Percentiles rank a stretch among this genome's conserved stretches.
Conservation (phyloP, 2,329 filamentous ascomycete genomes). For the Davidsoniella neocaledoniae region DNA sequence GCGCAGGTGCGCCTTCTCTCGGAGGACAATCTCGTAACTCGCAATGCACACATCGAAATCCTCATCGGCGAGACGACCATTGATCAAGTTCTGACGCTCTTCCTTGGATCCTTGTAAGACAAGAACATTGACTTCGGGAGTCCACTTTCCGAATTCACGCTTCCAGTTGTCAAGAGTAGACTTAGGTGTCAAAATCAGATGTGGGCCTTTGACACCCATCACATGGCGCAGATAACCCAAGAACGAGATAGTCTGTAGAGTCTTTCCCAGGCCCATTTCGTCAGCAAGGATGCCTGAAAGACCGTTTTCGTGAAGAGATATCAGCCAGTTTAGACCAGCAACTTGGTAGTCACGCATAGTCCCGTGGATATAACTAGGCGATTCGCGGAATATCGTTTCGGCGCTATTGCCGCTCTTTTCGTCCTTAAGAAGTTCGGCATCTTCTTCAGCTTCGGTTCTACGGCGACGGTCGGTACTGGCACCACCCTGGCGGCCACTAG, state of each 20-base stretch:
- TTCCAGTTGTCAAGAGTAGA: conserved; percentile 98
- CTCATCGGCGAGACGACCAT: conserved; percentile 78
- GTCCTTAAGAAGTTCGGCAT: conserved; percentile 73
- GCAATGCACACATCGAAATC: conserved; percentile 97
- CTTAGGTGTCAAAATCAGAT: conserved; percentile 84
- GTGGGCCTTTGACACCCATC: conserved; percentile 75
- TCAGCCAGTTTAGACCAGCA: conserved; percentile 90
- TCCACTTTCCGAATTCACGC: conserved; percentile 86
- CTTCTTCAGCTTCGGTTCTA: conserved; percentile 93
- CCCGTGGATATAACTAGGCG: conserved; percentile 74
- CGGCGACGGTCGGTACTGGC: conserved; percentile 62
- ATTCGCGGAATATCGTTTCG: conserved; percentile 85
- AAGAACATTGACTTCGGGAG: conserved; percentile 83
- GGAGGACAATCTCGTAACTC: conserved; percentile 96
- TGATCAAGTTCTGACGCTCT: conserved; percentile 73
- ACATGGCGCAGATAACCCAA: conserved; percentile 87
- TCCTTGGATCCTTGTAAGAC: conserved; percentile 93
- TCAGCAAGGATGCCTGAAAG: conserved; percentile 96
- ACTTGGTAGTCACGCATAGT: conserved; percentile 95
- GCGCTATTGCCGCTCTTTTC: conserved; percentile 76
- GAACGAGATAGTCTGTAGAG: conserved; percentile 92
- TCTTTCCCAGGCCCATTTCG: conserved; percentile 98
- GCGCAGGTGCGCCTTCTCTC: conserved; percentile 85
- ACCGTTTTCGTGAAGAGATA: conserved; percentile 94
- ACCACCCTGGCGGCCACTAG: conserved; percentile 64